Evolutionary conservation across 495 filamentous ascomycete species (phyloP).

Genomic region (Melanomma pulvis-pyrius): DNA sequence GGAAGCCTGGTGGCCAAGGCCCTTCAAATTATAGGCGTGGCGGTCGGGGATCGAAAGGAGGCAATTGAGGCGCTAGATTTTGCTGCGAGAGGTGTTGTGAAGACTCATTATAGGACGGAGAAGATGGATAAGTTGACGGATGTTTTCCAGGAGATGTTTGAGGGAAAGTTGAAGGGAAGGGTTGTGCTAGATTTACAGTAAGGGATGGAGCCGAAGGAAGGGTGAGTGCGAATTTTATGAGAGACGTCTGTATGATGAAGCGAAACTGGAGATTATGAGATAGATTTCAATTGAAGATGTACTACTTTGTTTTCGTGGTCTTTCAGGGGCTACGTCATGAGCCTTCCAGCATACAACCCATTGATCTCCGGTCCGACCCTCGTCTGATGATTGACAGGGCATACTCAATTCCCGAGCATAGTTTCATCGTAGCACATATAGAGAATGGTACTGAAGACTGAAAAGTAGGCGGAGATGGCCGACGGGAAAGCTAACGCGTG

Average conservation of each 20-base stretch:
- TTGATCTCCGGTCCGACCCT: too few species aligned
- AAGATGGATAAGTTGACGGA: constrained; percentile 38
- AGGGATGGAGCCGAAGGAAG: background rate
- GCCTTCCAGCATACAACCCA: too few species aligned
- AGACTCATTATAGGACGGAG: constrained; percentile 35
- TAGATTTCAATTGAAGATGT: background rate
- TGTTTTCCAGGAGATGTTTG: constrained; percentile 40
- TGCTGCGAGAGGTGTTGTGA: constrained; percentile 47
- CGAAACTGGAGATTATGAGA: background rate
- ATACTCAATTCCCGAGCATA: too few species aligned
- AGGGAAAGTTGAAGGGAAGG: constrained; percentile 43
- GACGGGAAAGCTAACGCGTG: constrained; percentile 3
- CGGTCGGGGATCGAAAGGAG: constrained; percentile 66
- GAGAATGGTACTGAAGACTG: too few species aligned
- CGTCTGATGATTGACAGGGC: too few species aligned
- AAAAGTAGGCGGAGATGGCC: background rate
- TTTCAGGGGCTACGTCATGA: too few species aligned
- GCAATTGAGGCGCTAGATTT: constrained; percentile 69
- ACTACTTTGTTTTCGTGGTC: too few species aligned
- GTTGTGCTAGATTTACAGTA: constrained; percentile 45
- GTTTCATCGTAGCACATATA: too few species aligned
- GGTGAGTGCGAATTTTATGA: background rate
- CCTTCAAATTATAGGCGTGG: constrained; percentile 60
- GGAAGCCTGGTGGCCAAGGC: constrained; percentile 55
- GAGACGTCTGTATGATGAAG: background rate